Evolutionary conservation across 495 filamentous ascomycete species (phyloP).

Genomic region (Podospora appendiculata): DNA sequence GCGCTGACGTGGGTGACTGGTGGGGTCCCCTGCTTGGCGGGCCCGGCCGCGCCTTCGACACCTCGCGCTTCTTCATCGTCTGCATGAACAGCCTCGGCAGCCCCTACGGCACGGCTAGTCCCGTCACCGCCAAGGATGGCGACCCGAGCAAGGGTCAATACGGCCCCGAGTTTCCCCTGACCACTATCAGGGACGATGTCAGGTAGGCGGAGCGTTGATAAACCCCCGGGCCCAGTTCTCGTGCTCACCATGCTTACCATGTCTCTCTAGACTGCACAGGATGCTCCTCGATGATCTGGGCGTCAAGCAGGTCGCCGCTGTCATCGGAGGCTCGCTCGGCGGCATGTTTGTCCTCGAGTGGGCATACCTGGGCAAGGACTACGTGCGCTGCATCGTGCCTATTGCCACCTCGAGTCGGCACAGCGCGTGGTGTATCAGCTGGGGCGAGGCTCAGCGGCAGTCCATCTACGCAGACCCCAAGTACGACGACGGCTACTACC

Average conservation of each 20-base stretch:
- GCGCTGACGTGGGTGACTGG: constrained; percentile 95
- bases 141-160: constrained; percentile 68
- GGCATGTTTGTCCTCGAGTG: constrained; percentile 97
- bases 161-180: constrained; percentile 93
- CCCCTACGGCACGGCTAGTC: constrained; percentile 93
- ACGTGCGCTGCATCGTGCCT: constrained; percentile 83
- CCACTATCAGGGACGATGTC: constrained; percentile 91
- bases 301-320: constrained; percentile 75
- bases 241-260: constrained; percentile 6
- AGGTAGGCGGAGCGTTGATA: constrained; percentile 46
- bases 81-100: constrained; percentile 96
- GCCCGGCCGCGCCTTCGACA: constrained; percentile 84
- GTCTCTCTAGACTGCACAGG: constrained; percentile 65
- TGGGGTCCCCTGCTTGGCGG: constrained; percentile 94
- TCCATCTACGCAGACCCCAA: constrained; percentile 98
- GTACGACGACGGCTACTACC: constrained; percentile 94
- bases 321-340: constrained; percentile 96
- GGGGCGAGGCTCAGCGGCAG: constrained; percentile 95
- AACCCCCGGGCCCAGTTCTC: background rate
- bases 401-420: constrained; percentile 93
- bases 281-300: constrained; percentile 85
- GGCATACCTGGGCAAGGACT: constrained; percentile 91
- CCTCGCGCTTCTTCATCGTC: constrained; percentile 84
- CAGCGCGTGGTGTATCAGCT: constrained; percentile 98
- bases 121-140: constrained; percentile 80